Base-by-base conservation (phyloP, 164 flowering plant genomes). In the Euptelea pleiosperma region DNA sequence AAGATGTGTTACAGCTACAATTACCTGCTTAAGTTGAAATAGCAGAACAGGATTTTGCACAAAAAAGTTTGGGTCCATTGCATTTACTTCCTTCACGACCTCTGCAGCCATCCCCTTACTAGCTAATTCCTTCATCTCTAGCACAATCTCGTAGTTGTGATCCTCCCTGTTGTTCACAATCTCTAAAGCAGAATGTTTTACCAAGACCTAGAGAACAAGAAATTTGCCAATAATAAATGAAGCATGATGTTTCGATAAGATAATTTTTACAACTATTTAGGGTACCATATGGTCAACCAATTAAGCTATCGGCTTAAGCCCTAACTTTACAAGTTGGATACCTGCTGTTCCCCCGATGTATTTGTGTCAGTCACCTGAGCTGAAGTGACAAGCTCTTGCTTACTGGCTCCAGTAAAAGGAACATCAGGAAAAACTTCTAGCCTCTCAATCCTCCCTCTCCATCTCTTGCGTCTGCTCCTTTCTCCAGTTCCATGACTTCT, bases 21-120 rank as follows among this genome's bases (percentile, higher is more conserved):
- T 67, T 57, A 87, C 97, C 95, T 87, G 95, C 79, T 87, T 87
- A 48, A 90, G 79, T 70, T 91, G 96, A 75, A 91, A 94, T 16
- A 88, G 73, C 57, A 91, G 67, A 52, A 62, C 46, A 46, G 89
- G 82, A 69, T 94, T 87, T 51, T 87, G 89, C 21, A 47, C 65
- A 67, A 94, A 91, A 67, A 94, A 87, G 18, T 76, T 65, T 2
- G 96, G 85, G 56, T 91, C 91, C 70, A 84, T 26, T 1, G 77
- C 53, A 70, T 85, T 91, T 53, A 91, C 72, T 76, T 94, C 96
- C 65, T 84, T 93, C 61, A 89, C 85, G 59, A 87, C 96, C 76
- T 91, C 93, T 6, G 86, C 78, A 65, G 93, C 79, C 96, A 91
- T 82, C 58, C 99, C 97, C 70, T 62, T 79, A 62, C 77, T 64